phyloP scores from a whole-genome alignment of 1,284 basidiomycete genomes.

The Sporisorium exsertum region DNA sequence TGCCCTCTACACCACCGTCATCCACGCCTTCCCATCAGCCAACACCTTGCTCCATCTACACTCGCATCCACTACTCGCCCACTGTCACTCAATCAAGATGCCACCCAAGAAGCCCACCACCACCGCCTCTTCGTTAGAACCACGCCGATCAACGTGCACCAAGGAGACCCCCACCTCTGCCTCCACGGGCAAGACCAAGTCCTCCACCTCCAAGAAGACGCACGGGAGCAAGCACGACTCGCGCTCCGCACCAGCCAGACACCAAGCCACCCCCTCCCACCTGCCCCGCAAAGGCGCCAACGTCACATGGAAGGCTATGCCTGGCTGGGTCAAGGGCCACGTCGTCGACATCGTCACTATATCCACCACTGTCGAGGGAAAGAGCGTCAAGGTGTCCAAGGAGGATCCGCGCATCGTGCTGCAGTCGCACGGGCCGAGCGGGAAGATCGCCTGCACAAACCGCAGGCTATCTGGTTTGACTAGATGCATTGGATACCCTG shows the following conservation, averaged over 20 bases:
- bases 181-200: conserved; percentile 1
- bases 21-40: neutral
- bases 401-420: conserved; percentile 21
- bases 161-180: neutral
- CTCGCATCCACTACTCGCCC: neutral
- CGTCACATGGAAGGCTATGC: conserved; percentile 34
- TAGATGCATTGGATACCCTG: neutral
- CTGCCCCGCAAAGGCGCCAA: conserved; percentile 15
- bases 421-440: conserved; percentile 20
- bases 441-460: conserved; percentile 23
- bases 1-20: neutral
- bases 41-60: neutral
- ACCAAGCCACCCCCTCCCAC: conserved; percentile 11
- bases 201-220: conserved; percentile 3
- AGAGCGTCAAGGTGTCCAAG: conserved; percentile 20
- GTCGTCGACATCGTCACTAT: conserved; percentile 17
- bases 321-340: conserved; percentile 27
- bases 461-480: conserved; percentile 20
- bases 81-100: neutral
- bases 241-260: conserved; percentile 6
- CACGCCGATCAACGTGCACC: conserved; percentile 5
- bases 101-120: conserved; percentile 4
- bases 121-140: neutral
- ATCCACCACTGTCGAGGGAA: conserved; percentile 8
- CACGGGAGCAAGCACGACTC: conserved; percentile 27